Evolutionary conservation across 73 alveolate genomes (phyloP), one percentile per base, ranked within the genome.

Genomic region (Effrenium voratum): DNA sequence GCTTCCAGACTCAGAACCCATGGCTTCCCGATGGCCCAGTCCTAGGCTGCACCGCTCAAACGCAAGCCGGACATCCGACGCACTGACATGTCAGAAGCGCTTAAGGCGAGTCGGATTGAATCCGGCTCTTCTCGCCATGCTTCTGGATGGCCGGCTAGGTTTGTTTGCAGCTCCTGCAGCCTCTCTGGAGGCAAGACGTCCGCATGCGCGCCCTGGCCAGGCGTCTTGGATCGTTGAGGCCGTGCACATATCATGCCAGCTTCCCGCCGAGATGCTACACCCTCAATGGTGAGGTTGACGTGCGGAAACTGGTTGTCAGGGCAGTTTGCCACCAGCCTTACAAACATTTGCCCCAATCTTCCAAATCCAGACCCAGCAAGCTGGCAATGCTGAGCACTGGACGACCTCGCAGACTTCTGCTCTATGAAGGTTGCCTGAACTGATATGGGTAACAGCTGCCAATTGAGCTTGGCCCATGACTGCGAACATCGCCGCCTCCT

Each of bases 11-110:
- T 88, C 85, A 88, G 47, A 2, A 73, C 59, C 95, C 95, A 88
- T 0, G 95, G 95, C 63, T 88, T 88, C 26, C 95, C 95, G 36
- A 88, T 88, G 85, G 60, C 47, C 95, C 95, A 88, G 55, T 88
- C 95, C 95, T 88, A 0, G 32, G 32, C 32, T 16, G 45, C 19
- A 15, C 30, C 22, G 68, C 30, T 55, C 68, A 55, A 15, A 55
- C 16, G 28, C 72, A 57, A 22, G 16, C 28, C 72, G 28, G 72
- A 55, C 68, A n/a, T n/a, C n/a, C 30, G 68, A 55, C 68, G 22
- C 68, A 12, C 68, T 55, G 22, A 55, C 68, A 55, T 55, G 12
- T 12, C 22, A 12, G 59, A 41, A 36, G 83, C 83, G 30, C 34
- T 60, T 8, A 63, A 16, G 12, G 43, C 26, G n/a, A 12, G 77